Base-by-base conservation (phyloP, 768 basidiomycete genomes). In the Suillus subluteus region DNA sequence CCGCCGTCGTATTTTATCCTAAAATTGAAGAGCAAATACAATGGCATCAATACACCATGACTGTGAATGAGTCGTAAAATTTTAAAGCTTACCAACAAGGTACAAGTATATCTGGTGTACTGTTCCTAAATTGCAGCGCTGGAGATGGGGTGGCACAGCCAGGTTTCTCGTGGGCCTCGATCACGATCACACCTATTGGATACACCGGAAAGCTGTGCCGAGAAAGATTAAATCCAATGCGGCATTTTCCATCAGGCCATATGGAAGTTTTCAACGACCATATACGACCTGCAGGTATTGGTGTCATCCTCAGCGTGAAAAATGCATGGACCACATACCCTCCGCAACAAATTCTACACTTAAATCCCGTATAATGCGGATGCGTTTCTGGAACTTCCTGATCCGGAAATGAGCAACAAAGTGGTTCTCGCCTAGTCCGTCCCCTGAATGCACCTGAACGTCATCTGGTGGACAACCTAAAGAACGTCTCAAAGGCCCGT, bases 351-450 rank as follows among this genome's bases (percentile, higher is more conserved):
- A 90, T 67, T 90, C 88, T 13, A 89, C 68, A 13, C 68, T 69
- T 40, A 89, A 79, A 32, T 76, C 64, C 62, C 82, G 81, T 32
- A 84, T 80, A 16, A 89, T 82, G 43, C 83, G 79, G 88, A 90
- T 86, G 41, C 88, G 79, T 68, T 85, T 86, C 73, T 88, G 87
- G 71, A 90, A 90, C 56, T 83, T 79, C 21, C 82, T 78, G 35
- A 89, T 76, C 9, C 78, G 75, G 66, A 89, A 79, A 37, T 79
- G 74, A 3, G 81, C 85, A 0, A 78, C 80, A 68, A 91, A 91
- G 0, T 83, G 79, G 1, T 83, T 52, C 83, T 13, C 3, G 12
- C 11, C 26, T 54, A 83, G 81, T 56, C 84, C 82, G 8, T 80
- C 73, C 6, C 84, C 69, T 62, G 88, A 83, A 64, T 84, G 78